phyloP scores from a whole-genome alignment of 2,329 filamentous ascomycete genomes.

The Chaetomiaceae sp. region DNA sequence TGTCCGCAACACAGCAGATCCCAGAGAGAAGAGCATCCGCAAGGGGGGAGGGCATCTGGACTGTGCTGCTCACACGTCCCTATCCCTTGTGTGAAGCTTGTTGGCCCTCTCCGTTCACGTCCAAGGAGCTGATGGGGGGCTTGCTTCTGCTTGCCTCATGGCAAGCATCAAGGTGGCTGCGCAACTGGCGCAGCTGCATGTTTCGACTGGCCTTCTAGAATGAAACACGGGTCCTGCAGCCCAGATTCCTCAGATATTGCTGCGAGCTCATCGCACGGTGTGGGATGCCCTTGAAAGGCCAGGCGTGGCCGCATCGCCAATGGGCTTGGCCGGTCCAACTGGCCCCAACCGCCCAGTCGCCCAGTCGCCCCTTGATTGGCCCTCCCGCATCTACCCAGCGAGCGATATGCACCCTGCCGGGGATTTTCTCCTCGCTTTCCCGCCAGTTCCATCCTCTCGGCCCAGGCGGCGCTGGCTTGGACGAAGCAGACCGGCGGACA shows the following conservation, averaged over 20 bases:
- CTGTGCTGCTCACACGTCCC: slow-evolving; percentile 7
- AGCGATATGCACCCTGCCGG: slow-evolving; percentile 23
- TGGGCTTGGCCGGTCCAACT: slow-evolving; percentile 16
- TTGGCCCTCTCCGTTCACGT: background rate
- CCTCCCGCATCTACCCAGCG: slow-evolving; percentile 13
- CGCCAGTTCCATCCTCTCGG: slow-evolving; percentile 14
- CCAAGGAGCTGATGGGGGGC: background rate
- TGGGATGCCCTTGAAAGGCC: slow-evolving; percentile 11
- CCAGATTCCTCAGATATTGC: slow-evolving; percentile 11
- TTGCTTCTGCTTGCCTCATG: slow-evolving; percentile 12
- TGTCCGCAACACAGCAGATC: background rate
- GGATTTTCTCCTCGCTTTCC: slow-evolving; percentile 1
- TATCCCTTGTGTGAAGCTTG: slow-evolving; percentile 4
- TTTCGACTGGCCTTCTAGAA: slow-evolving; percentile 27
- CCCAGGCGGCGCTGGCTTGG: background rate
- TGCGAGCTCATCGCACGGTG: slow-evolving; percentile 18
- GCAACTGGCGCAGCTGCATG: slow-evolving; percentile 17
- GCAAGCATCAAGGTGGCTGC: slow-evolving; percentile 11
- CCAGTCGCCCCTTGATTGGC: slow-evolving; percentile 18
- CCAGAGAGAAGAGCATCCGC: background rate
- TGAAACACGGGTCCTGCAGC: slow-evolving; percentile 21
- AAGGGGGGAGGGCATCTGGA: background rate
- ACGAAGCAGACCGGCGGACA: slow-evolving; percentile 5
- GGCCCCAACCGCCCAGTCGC: slow-evolving; percentile 6
- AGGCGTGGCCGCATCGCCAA: slow-evolving; percentile 13